phyloP scores from a whole-genome alignment of 73 alveolate species.

The Breviolum minutum region DNA sequence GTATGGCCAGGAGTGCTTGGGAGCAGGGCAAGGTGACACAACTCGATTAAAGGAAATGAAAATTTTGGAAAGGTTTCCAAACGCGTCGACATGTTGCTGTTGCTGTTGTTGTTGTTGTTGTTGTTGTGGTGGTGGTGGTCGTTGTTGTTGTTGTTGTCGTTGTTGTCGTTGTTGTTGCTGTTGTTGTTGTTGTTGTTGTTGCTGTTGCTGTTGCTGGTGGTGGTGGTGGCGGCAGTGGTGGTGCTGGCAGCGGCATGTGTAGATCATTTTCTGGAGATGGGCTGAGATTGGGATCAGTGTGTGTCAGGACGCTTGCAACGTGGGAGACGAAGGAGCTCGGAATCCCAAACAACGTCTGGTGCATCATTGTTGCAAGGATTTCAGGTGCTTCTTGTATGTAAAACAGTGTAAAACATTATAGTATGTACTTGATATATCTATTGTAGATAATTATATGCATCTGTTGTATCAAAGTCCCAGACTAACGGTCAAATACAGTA shows the following conservation, averaged over 20 bases:
- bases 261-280: too few species aligned
- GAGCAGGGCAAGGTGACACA: conserved; percentile 88
- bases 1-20: conserved; percentile 97
- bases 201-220: too few species aligned
- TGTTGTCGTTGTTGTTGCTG: not conserved
- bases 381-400: too few species aligned
- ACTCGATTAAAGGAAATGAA: not conserved
- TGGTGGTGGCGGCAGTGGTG: too few species aligned
- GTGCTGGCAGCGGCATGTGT: too few species aligned
- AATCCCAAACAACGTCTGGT: conserved; percentile 94
- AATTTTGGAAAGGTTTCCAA: not conserved
- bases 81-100: not conserved
- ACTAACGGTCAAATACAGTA: too few species aligned
- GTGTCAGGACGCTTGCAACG: conserved; percentile 98
- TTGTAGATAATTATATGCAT: too few species aligned
- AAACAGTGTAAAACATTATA: too few species aligned
- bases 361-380: conserved; percentile 90
- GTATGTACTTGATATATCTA: too few species aligned
- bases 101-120: not conserved
- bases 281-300: too few species aligned
- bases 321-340: conserved; percentile 99
- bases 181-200: not conserved
- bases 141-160: too few species aligned
- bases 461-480: too few species aligned
- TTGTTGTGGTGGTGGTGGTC: not conserved